These are phyloP conservation scores for Daldinia caldariorum DNA, from an alignment of 495 filamentous ascomycete species.

Conservation along the genomic window DNA sequence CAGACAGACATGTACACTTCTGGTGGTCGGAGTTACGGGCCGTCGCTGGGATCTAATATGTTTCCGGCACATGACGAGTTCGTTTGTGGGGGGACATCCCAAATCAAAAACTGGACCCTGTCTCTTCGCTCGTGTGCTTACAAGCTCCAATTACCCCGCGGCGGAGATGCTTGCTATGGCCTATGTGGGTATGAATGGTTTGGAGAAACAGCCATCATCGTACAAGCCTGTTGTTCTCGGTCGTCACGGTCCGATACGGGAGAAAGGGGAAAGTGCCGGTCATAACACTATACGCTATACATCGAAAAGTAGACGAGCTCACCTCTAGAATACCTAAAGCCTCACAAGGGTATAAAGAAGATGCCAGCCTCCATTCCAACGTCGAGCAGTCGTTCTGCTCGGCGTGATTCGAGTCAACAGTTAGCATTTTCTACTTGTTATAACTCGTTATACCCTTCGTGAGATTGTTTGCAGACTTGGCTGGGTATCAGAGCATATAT, in stretches of 20 bases:
- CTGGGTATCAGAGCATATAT: constrained; percentile 33
- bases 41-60: constrained; percentile 47
- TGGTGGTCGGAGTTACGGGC: constrained; percentile 47
- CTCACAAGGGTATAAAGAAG: constrained; percentile 43
- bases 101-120: constrained; percentile 37
- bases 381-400: constrained; percentile 30
- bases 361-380: constrained; percentile 32
- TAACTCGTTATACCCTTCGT: constrained; percentile 5
- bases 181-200: constrained; percentile 42
- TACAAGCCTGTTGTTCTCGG: constrained; percentile 55
- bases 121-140: constrained; percentile 21
- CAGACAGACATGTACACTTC: constrained; percentile 24
- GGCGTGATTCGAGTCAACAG: constrained; percentile 28
- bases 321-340: constrained; percentile 8
- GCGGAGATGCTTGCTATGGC: constrained; percentile 47
- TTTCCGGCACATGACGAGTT: constrained; percentile 45
- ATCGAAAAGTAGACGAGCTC: constrained; percentile 16
- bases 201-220: constrained; percentile 43
- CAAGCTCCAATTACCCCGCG: constrained; percentile 49
- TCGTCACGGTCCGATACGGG: constrained; percentile 60
- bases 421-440: constrained; percentile 17
- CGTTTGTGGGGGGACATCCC: constrained; percentile 40
- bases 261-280: constrained; percentile 53
- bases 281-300: constrained; percentile 29
- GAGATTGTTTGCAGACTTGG: constrained; percentile 42